phyloP scores from a whole-genome alignment of 2,329 filamentous ascomycete genomes.

The Penicillium janthinellum region DNA sequence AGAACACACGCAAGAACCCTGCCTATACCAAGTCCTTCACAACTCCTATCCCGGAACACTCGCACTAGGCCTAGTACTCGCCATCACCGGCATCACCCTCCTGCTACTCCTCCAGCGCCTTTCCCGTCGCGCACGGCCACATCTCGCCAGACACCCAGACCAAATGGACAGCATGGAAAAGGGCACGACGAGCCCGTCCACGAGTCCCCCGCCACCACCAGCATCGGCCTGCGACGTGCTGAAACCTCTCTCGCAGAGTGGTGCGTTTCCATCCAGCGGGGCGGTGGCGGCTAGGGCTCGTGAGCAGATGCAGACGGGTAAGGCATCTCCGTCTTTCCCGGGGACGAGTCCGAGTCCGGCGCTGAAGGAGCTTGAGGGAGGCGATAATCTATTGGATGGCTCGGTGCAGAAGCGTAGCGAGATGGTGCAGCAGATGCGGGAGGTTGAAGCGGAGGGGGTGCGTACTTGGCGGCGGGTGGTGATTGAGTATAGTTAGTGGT shows the following conservation, averaged over 20 bases:
- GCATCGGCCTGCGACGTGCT: conserved; percentile 24
- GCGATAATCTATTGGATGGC: background rate
- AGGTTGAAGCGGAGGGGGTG: conserved; percentile 33
- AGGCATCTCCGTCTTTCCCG: conserved; percentile 6
- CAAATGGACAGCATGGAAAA: conserved; percentile 18
- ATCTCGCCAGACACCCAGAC: background rate
- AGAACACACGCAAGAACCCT: conserved; percentile 2
- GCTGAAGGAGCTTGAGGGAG: conserved; percentile 13
- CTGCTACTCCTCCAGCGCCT: conserved; percentile 2
- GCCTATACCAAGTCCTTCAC: background rate
- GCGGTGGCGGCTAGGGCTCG: conserved; percentile 22
- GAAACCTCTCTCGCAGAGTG: conserved; percentile 20
- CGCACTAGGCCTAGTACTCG: background rate
- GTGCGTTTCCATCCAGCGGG: conserved; percentile 24
- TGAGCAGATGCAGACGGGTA: conserved; percentile 10
- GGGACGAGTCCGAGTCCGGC: background rate
- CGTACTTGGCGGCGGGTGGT: conserved; percentile 40
- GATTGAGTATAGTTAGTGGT: conserved; percentile 37
- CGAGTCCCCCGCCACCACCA: background rate
- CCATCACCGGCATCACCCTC: background rate
- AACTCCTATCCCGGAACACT: background rate
- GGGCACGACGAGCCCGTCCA: background rate
- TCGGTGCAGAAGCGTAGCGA: conserved; percentile 34
- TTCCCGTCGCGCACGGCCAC: background rate
- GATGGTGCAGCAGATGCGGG: conserved; percentile 34